Conservation (phyloP, 139 green algal genomes). For the Chlamydomonas eustigma region DNA sequence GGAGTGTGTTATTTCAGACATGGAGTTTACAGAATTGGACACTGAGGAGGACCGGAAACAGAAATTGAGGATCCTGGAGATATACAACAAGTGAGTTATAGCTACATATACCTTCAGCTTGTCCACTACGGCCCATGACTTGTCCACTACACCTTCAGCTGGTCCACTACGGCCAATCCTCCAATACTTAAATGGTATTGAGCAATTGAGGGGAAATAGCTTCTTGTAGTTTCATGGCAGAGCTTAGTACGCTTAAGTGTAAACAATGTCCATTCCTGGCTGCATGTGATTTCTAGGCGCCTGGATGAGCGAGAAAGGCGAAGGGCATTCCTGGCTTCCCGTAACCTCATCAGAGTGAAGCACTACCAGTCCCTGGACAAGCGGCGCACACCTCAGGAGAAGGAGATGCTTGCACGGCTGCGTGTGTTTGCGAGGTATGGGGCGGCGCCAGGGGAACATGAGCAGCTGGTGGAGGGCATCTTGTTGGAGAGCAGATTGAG, state of each 20-base stretch:
- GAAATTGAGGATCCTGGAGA: constrained; percentile 75
- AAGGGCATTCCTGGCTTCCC: constrained; percentile 68
- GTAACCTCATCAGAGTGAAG: constrained; percentile 46
- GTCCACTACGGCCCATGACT: too few species aligned
- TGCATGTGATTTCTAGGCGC: too few species aligned
- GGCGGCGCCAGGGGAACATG: constrained; percentile 50
- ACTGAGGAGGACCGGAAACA: constrained; percentile 46
- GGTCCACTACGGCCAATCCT: too few species aligned
- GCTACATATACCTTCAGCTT: too few species aligned
- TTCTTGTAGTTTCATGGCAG: too few species aligned
- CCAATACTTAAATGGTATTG: too few species aligned
- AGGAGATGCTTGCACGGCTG: constrained; percentile 60
- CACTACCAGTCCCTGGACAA: constrained; percentile 56
- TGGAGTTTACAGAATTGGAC: constrained; percentile 60
- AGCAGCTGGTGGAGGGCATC: constrained; percentile 77
- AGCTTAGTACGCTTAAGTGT: too few species aligned
- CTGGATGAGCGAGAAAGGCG: constrained; percentile 62
- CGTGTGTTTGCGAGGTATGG: constrained; percentile 80
- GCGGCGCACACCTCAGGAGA: constrained; percentile 56
- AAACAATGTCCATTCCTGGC: too few species aligned
- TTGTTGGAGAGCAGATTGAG: constrained; percentile 65
- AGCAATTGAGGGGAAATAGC: too few species aligned
- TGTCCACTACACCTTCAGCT: too few species aligned
- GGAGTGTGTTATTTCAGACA: constrained; percentile 61
- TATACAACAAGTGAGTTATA: constrained; percentile 86